phyloP scores from a whole-genome alignment of 495 filamentous ascomycete species.

The Xylaria cubensis region DNA sequence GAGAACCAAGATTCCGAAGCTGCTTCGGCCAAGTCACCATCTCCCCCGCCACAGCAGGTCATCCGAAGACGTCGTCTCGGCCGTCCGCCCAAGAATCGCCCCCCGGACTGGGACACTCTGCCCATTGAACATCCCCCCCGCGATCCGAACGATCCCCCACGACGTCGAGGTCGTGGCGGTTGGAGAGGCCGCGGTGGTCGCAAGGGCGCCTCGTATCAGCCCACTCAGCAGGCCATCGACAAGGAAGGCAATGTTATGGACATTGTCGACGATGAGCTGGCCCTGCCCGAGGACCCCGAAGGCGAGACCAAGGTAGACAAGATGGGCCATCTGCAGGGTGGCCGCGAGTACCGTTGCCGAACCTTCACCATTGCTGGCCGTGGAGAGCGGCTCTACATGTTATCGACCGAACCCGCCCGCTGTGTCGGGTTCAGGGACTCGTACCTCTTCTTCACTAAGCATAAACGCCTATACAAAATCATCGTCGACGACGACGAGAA shows the following conservation, averaged over 20 bases:
- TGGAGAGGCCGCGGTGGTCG: conserved; percentile 72
- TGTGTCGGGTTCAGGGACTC: conserved; percentile 97
- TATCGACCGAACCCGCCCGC: conserved; percentile 94
- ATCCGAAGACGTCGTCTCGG: conserved; percentile 80
- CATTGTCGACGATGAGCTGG: conserved; percentile 90
- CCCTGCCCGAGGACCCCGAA: conserved; percentile 82
- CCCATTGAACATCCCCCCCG: conserved; percentile 63
- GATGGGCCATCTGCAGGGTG: conserved; percentile 77
- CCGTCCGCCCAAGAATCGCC: conserved; percentile 83
- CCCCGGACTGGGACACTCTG: conserved; percentile 71
- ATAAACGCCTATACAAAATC: conserved; percentile 93
- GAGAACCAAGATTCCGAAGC: conserved; percentile 42
- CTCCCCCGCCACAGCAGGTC: conserved; percentile 64
- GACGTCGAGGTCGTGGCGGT: conserved; percentile 73
- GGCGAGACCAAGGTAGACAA: conserved; percentile 95
- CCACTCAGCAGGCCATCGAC: conserved; percentile 79
- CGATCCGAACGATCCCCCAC: conserved; percentile 62
- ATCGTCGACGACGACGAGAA: conserved; percentile 93
- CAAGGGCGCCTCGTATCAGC: conserved; percentile 76
- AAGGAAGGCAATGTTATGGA: conserved; percentile 94
- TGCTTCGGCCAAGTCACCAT: conserved; percentile 51
- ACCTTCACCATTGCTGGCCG: conserved; percentile 88
- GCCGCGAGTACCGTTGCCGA: conserved; percentile 89
- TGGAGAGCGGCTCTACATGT: conserved; percentile 91
- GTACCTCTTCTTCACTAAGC: conserved; percentile 98